Base-by-base conservation (phyloP, 2,329 filamentous ascomycete genomes). In the Colletotrichum cuscutae region DNA sequence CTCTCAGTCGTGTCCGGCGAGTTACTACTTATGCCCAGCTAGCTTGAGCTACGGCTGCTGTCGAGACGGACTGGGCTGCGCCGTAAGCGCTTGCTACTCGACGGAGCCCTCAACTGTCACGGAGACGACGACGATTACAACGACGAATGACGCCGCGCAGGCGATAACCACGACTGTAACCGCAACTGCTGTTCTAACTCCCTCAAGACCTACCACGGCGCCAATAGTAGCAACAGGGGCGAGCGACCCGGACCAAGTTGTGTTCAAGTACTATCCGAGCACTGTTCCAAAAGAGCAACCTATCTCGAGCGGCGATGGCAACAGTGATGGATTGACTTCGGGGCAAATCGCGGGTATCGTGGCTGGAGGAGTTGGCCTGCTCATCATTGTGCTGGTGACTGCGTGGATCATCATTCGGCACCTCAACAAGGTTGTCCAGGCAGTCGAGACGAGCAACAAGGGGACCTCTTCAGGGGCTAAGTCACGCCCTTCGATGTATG, bases 11-110 rank as follows among this genome's bases (percentile, higher is more conserved):
- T 91, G 89, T 65, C 83, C 83, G 6, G 74, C 80, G 2, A 83
- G 80, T 71, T 87, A 84, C 59, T 86, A 83, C 67, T 80, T 85
- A 4, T 91, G 89, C 70, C 85, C 89, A 1, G 76, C 85, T 5
- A 87, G 86, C 1, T 75, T 87, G 4, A 85, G 85, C 64, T 87
- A 84, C 70, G 89, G 89, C 0, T 91, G 89, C 74, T 91, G 89
- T 76, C 79, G 79, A 2, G 84, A 79, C 59, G 86, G 85, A 5
- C 84, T 87, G 82, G 85, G 79, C 30, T 91, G 89, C 76, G 88
- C 83, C 2, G 65, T 78, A 2, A 80, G 77, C 22, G 78, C 77
- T 15, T 91, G 89, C 76, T 90, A 88, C 71, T 81, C 84, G 1
- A 88, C 85, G 0, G 80, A 80, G 0, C 83, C 86, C 1, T 77